Base-by-base conservation (phyloP, 2,329 filamentous ascomycete species). In the Zymoseptoria pseudotritici region DNA sequence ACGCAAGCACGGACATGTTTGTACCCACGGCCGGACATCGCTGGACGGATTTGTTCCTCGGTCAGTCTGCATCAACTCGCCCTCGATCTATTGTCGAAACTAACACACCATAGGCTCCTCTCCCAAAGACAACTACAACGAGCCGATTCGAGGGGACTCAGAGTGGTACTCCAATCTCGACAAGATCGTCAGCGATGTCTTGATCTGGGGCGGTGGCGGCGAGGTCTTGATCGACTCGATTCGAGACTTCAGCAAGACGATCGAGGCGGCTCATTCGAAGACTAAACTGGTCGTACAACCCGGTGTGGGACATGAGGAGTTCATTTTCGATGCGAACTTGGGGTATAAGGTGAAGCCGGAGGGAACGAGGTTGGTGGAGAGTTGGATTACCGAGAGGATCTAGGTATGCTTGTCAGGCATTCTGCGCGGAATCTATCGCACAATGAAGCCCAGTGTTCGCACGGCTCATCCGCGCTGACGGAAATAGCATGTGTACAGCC, bases 141-240 rank as follows among this genome's bases (percentile, higher is more conserved):
- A 86, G 67, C 74, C 83, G 0, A 72, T 73, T 8, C 66, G 67
- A 7, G 84, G 83, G 1, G 73, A 78, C 1, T 58, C 74, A 3
- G 74, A 76, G 1, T 87, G 84, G 83, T 86, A 81, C 77, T 67
- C 75, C 9, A 75, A 73, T 2, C 73, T 83, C 11, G 74, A 78
- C 0, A 76, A 70, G 36, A 62, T 74, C 2, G 71, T 82, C 2
- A 54, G 54, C 20, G 75, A 79, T 50, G 73, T 85, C 1, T 66
- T 85, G 22, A 74, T 86, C 4, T 79, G 80, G 63, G 81, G 75
- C 1, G 85, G 84, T 0, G 78, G 74, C 0, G 78, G 80, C 54
- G 84, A 87, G 72, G 74, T 85, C 13, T 62, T 86, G 24, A 71
- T 83, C 36, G 83, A 85, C 63, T 76, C 79, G 13, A 84, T 87